phyloP scores from a whole-genome alignment of 2,329 filamentous ascomycete species.

The Emericellopsis atlantica region DNA sequence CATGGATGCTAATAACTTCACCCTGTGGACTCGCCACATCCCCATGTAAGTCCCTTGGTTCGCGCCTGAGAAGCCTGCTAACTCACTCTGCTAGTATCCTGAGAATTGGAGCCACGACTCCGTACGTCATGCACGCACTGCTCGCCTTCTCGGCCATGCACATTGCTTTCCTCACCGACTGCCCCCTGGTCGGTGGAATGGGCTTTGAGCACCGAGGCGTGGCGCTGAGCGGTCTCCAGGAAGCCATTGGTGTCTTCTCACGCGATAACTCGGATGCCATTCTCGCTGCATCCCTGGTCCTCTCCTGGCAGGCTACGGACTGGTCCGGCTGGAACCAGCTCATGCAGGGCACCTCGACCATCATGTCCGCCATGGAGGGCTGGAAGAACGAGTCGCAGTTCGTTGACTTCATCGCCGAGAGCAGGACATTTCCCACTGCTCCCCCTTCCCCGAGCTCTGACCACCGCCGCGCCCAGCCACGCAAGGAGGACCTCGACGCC shows the following conservation, averaged over 20 bases:
- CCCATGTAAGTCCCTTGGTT: slow-evolving; percentile 56
- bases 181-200: slow-evolving; percentile 73
- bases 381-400: slow-evolving; percentile 89
- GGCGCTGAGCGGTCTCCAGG: slow-evolving; percentile 77
- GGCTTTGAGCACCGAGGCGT: slow-evolving; percentile 80
- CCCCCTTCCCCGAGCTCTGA: slow-evolving; percentile 50
- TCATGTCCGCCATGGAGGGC: slow-evolving; percentile 81
- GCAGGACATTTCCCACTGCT: slow-evolving; percentile 59
- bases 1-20: slow-evolving; percentile 70
- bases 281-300: slow-evolving; percentile 76
- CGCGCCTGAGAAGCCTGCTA: not conserved
- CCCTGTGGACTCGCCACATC: slow-evolving; percentile 85
- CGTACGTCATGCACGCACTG: slow-evolving; percentile 89
- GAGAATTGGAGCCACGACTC: slow-evolving; percentile 65
- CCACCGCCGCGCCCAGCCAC: slow-evolving; percentile 47
- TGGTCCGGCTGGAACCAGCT: slow-evolving; percentile 92
- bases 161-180: slow-evolving; percentile 79
- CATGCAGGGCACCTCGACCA: slow-evolving; percentile 82
- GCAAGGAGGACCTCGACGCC: slow-evolving; percentile 58
- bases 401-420: slow-evolving; percentile 68
- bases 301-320: slow-evolving; percentile 94
- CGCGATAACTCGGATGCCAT: slow-evolving; percentile 82
- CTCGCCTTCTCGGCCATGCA: slow-evolving; percentile 92
- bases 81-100: slow-evolving; percentile 26
- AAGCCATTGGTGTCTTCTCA: slow-evolving; percentile 76